phyloP scores from a whole-genome alignment of 2,329 filamentous ascomycete species.

The Bipolaris sorokiniana region DNA sequence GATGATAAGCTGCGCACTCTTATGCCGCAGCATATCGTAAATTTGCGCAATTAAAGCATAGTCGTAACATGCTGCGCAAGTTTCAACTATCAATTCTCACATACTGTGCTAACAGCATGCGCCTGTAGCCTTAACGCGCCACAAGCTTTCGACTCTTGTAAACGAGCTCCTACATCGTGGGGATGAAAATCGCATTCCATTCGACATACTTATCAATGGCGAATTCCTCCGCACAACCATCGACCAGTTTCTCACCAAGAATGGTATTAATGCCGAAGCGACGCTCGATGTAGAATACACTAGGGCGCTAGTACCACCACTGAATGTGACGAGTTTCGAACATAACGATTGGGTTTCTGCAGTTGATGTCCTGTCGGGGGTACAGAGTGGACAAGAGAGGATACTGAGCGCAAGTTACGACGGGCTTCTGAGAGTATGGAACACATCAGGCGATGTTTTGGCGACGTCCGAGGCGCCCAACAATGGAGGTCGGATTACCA shows the following conservation, averaged over 20 bases:
- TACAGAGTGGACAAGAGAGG: constrained; percentile 65
- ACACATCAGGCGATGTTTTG: constrained; percentile 82
- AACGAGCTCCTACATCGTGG: constrained; percentile 65
- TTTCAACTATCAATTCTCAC: neutral
- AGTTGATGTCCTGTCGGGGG: constrained; percentile 77
- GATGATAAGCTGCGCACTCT: neutral
- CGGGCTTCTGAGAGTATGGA: constrained; percentile 84
- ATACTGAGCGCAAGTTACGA: constrained; percentile 96
- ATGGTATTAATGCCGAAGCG: constrained; percentile 87
- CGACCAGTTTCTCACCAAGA: constrained; percentile 84
- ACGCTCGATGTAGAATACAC: constrained; percentile 92
- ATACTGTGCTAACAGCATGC: constrained; percentile 15
- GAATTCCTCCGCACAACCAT: constrained; percentile 87
- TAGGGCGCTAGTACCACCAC: constrained; percentile 84
- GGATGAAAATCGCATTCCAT: constrained; percentile 70
- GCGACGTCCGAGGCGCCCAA: constrained; percentile 72
- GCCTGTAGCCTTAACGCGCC: constrained; percentile 37
- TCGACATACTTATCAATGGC: constrained; percentile 96
- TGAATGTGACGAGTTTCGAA: constrained; percentile 89
- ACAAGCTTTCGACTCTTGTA: constrained; percentile 64
- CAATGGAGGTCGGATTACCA: constrained; percentile 69
- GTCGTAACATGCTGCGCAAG: neutral
- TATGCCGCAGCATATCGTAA: neutral
- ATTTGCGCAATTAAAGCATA: neutral
- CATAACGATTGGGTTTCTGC: constrained; percentile 97